Evolutionary conservation across 2,329 filamentous ascomycete genomes (phyloP), one percentile per base, ranked within the genome.

Genomic region (Pseudocercospora vitis): DNA sequence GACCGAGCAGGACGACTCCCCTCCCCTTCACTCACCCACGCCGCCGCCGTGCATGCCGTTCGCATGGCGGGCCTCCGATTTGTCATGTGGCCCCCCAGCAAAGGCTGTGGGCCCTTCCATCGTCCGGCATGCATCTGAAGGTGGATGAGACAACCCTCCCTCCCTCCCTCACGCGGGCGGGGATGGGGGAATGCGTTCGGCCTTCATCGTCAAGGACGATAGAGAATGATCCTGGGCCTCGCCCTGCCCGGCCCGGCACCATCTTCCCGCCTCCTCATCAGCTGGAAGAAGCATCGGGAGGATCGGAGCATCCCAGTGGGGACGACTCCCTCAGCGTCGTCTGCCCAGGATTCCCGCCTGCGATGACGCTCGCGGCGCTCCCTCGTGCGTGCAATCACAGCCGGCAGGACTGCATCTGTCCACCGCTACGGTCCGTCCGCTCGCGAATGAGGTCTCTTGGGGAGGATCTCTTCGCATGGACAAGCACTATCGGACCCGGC

Each of bases 31-130:
- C 6, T 40, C 29, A 47, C 50, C 33, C 47, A 37, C 50, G 48
- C 50, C 48, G 48, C 48, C 6, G 26, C 26, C 11, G 42, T 28
- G 37, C 55, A 54, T 57, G 55, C 58, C 55, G 56, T 48, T 54
- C 59, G 42, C 59, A 61, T 61, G 54, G 59, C 54, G 45, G 44
- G 48, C 52, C 29, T 50, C 49, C 52, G 32, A 59, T 59, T 59
- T 61, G 59, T 61, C 54, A 59, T 46, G 46, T 40, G 45, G n/a
- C 31, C 50, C 45, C 31, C 9, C 24, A 32, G 37, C 18, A 46
- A 33, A 16, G 35, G 32, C 32, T 8, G 9, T 37, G 32, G n/a
- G 48, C 42, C 33, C 48, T 31, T 42, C 50, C 24, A 31, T 39
- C 39, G 42, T 45, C 49, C 52, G 52, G 49, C 46, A 52, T 51